Evolutionary conservation across 441 rosid genomes (phyloP).

Genomic region (Hura crepitans): DNA sequence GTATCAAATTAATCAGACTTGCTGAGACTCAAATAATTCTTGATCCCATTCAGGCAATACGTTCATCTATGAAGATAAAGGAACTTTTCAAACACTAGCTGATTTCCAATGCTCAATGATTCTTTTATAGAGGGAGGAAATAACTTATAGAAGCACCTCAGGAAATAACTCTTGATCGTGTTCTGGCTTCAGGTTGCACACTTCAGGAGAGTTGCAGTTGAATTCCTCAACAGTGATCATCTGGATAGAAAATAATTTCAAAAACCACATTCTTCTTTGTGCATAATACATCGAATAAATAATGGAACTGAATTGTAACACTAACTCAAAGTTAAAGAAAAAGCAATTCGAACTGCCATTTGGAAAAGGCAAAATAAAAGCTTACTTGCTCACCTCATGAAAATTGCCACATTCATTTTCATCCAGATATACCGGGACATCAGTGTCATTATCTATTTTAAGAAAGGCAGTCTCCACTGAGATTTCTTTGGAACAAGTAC

Average conservation of each 20-base stretch:
- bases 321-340: neutral
- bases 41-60: neutral
- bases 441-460: conserved; percentile 29
- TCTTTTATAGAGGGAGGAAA: neutral
- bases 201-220: conserved; percentile 13
- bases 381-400: conserved; percentile 32
- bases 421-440: conserved; percentile 24
- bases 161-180: conserved; percentile 27
- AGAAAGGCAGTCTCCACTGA: conserved; percentile 22
- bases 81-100: conserved; percentile 5
- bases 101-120: neutral
- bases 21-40: conserved; percentile 10
- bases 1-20: too few species aligned
- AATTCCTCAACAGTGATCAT: neutral
- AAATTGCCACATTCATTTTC: conserved; percentile 20
- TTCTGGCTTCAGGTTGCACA: conserved; percentile 26
- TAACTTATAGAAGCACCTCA: conserved; percentile 16
- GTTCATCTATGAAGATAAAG: conserved; percentile 20
- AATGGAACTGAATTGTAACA: neutral
- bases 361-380: neutral
- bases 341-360: neutral
- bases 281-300: neutral
- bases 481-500: conserved; percentile 34
- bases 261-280: neutral
- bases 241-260: conserved; percentile 28